Conservation (phyloP, 148 eudicot species). For the Arctostaphylos glauca region DNA sequence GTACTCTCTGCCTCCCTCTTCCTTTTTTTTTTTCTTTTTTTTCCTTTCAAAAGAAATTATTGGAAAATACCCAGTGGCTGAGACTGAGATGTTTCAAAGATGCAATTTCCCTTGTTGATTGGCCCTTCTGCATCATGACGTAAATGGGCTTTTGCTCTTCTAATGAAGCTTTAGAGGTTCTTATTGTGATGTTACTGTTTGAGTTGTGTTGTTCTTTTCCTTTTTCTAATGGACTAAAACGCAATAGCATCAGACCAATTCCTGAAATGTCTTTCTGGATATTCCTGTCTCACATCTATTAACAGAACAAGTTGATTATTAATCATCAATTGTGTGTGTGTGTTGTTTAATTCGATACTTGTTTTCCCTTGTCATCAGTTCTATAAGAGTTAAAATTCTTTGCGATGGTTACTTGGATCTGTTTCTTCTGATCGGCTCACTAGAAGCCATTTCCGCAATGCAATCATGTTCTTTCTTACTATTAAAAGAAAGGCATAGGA, state of each 20-base stretch:
- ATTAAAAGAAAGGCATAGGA: no score
- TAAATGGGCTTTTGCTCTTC: not conserved
- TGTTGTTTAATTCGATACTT: not conserved
- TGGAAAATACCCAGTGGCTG: no score
- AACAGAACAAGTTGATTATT: constrained; percentile 1
- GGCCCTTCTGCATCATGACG: not conserved
- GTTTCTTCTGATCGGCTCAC: not conserved
- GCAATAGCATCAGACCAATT: not conserved
- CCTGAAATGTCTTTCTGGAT: not conserved
- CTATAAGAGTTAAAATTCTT: not conserved
- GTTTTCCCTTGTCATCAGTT: not conserved
- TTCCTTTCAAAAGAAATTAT: not conserved
- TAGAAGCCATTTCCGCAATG: not conserved
- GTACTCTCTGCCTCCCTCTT: constrained; percentile 30
- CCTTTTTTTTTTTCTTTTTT: not conserved
- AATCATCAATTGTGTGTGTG: constrained; percentile 4
- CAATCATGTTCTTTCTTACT: not conserved
- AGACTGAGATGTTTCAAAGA: not conserved
- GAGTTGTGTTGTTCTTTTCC: not conserved
- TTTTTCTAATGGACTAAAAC: not conserved
- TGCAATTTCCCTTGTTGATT: constrained; percentile 2
- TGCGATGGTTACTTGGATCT: not conserved
- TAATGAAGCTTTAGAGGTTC: not conserved
- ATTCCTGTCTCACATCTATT: not conserved
- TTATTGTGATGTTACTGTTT: not conserved